phyloP scores from a whole-genome alignment of 106 monocot species.

The Narthecium ossifragum region DNA sequence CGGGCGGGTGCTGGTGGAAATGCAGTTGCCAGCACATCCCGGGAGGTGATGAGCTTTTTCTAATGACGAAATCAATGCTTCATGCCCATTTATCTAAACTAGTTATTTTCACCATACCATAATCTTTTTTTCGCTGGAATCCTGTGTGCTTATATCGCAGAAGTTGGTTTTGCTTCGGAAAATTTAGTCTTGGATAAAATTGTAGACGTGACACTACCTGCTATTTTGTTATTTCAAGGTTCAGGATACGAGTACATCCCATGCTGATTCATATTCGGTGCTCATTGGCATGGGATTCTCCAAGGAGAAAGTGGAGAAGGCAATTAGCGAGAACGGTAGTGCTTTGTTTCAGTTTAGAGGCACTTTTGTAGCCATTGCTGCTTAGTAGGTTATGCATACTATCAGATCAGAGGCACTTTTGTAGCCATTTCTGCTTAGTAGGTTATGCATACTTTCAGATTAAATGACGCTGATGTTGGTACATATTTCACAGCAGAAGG shows the following conservation, averaged over 20 bases:
- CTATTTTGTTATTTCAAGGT: neutral
- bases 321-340: slow-evolving; percentile 32
- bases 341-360: neutral
- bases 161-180: neutral
- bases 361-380: too few species aligned
- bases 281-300: slow-evolving; percentile 43
- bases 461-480: neutral
- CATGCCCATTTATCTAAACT: neutral
- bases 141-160: neutral
- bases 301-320: slow-evolving; percentile 29
- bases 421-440: too few species aligned
- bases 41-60: too few species aligned
- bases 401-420: neutral
- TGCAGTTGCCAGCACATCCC: neutral
- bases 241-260: slow-evolving; percentile 29
- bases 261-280: slow-evolving; percentile 11
- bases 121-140: neutral
- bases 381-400: neutral
- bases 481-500: slow-evolving; percentile 20
- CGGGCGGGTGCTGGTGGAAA: too few species aligned
- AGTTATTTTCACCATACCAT: too few species aligned
- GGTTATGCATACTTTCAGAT: neutral
- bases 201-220: too few species aligned
- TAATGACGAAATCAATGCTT: too few species aligned
- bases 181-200: too few species aligned